A percentile compares a stretch with the other conserved stretches of the same genome.
phyloP scores from a whole-genome alignment of 495 filamentous ascomycete species.

The Parachaetomium inaequale region DNA sequence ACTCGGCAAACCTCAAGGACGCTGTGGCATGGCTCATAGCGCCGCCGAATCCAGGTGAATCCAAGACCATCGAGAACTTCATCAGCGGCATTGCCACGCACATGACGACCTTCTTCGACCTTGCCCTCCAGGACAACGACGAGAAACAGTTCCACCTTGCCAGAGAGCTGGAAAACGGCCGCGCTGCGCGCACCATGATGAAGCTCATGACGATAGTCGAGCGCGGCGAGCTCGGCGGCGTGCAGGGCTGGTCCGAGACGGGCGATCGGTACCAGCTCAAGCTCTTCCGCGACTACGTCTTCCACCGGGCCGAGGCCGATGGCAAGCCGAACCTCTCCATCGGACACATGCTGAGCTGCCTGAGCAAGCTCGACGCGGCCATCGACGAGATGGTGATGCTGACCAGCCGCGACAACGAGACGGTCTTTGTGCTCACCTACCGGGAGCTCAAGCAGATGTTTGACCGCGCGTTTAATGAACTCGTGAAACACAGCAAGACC shows the following conservation, averaged over 20 bases:
- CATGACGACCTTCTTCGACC: conserved; percentile 66
- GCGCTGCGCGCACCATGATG: conserved; percentile 72
- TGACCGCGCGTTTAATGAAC: conserved; percentile 73
- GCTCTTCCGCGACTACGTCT: conserved; percentile 94
- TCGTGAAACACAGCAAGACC: conserved; percentile 54
- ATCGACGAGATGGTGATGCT: conserved; percentile 80
- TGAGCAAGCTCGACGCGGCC: conserved; percentile 92
- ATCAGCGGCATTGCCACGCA: conserved; percentile 72
- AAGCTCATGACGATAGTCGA: conserved; percentile 87
- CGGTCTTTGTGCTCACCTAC: conserved; percentile 78
- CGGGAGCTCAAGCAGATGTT: conserved; percentile 79
- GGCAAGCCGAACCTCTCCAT: conserved; percentile 78
- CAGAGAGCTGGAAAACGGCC: conserved; percentile 86
- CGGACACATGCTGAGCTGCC: conserved; percentile 73
- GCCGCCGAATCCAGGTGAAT: conserved; percentile 45
- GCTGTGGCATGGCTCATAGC: conserved; percentile 73
- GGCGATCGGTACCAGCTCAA: conserved; percentile 88
- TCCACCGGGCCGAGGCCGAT: conserved; percentile 85
- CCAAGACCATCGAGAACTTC: conserved; percentile 73
- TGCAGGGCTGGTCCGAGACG: conserved; percentile 77
- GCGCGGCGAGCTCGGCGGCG: conserved; percentile 74
- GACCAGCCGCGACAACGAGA: conserved; percentile 85
- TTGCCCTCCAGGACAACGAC: conserved; percentile 70
- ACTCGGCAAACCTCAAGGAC: conserved; percentile 69
- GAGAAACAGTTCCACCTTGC: conserved; percentile 55